A percentile compares a stretch with the other conserved stretches of the same genome.
phyloP scores from a whole-genome alignment of 768 basidiomycete genomes.

The Boletus patriciae region DNA sequence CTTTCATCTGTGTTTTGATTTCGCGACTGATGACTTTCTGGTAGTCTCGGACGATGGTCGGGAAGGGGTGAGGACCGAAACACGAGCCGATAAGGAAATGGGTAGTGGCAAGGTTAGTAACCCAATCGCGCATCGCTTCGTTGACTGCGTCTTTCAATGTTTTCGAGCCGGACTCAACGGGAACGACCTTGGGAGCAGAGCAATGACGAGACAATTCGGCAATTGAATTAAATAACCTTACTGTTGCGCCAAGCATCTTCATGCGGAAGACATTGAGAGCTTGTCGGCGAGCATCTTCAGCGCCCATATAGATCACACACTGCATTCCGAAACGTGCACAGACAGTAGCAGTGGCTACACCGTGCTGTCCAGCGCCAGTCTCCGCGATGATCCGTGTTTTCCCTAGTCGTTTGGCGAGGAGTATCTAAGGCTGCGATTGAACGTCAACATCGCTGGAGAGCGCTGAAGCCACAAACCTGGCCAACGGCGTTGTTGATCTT shows the following conservation, averaged over 20 bases:
- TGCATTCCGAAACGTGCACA: neutral
- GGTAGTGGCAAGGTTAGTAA: neutral
- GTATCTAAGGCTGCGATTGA: neutral
- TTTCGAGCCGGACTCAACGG: neutral
- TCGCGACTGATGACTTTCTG: constrained; percentile 1
- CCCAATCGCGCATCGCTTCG: constrained; percentile 5
- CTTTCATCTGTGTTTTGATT: neutral
- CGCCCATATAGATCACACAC: neutral
- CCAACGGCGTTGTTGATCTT: neutral
- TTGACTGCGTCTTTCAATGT: constrained; percentile 1
- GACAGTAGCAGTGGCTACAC: neutral
- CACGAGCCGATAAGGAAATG: constrained; percentile 5
- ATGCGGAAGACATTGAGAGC: neutral
- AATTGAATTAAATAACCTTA: neutral
- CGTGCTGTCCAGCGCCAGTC: neutral
- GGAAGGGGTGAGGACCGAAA: constrained; percentile 2
- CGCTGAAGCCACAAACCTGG: neutral
- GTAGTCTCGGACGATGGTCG: constrained; percentile 1
- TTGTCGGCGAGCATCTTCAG: neutral
- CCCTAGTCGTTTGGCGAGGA: neutral
- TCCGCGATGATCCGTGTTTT: neutral
- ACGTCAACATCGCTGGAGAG: neutral
- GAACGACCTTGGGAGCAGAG: neutral
- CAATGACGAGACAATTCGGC: neutral
- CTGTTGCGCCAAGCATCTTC: neutral